phyloP scores from a whole-genome alignment of 2,329 filamentous ascomycete species.

The Podosphaera aphanis region DNA sequence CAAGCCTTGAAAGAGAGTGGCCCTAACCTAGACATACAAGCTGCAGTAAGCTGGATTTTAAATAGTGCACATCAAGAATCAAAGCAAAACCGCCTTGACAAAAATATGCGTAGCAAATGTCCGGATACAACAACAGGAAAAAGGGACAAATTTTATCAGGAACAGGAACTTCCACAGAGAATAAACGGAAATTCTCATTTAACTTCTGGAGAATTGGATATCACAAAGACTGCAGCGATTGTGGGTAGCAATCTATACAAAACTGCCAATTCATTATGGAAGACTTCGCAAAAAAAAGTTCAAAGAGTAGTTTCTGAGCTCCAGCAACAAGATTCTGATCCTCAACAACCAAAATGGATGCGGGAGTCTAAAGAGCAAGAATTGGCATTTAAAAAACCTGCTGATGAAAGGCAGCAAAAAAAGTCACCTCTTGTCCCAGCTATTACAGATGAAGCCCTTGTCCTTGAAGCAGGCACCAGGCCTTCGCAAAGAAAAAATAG shows the following conservation, averaged over 20 bases:
- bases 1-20: slow-evolving; percentile 61
- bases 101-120: slow-evolving; percentile 12
- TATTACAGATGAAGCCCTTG: slow-evolving; percentile 50
- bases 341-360: slow-evolving; percentile 89
- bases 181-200: slow-evolving; percentile 30
- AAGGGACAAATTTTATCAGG: slow-evolving; percentile 5
- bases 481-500: slow-evolving; percentile 23
- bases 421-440: slow-evolving; percentile 10
- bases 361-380: slow-evolving; percentile 30
- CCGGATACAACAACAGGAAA: slow-evolving; percentile 8
- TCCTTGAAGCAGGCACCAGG: slow-evolving; percentile 45
- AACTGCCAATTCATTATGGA: slow-evolving; percentile 87
- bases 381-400: slow-evolving; percentile 17
- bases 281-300: slow-evolving; percentile 75
- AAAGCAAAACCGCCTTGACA: slow-evolving; percentile 42
- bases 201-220: slow-evolving; percentile 40
- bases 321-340: slow-evolving; percentile 42
- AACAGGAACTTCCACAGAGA: slow-evolving; percentile 16
- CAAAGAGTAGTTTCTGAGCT: slow-evolving; percentile 84
- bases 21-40: slow-evolving; percentile 58
- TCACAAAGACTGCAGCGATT: slow-evolving; percentile 59
- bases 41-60: slow-evolving; percentile 68
- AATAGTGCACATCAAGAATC: slow-evolving; percentile 77
- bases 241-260: slow-evolving; percentile 73
- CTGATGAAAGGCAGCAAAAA: slow-evolving; percentile 11